phyloP scores from a whole-genome alignment of 73 alveolate genomes.

The Paramecium caudatum region DNA sequence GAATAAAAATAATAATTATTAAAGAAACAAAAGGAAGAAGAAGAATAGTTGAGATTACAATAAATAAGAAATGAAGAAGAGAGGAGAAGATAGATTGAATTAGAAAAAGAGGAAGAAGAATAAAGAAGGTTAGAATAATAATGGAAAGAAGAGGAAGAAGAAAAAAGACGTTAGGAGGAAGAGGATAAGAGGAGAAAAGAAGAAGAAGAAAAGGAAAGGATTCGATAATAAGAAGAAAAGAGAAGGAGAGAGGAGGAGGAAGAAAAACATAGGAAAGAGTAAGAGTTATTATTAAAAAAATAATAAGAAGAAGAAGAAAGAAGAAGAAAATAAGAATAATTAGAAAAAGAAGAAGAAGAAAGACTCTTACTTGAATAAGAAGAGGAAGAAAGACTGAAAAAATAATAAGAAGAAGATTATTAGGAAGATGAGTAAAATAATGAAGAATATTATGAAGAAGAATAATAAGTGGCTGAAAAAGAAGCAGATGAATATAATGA shows the following conservation, averaged over 20 bases:
- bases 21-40: conserved; percentile 48
- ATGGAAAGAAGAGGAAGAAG: conserved; percentile 15
- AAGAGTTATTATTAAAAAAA: not conserved
- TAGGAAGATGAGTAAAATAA: not conserved
- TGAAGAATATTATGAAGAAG: not conserved
- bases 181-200: not conserved
- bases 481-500: conserved; percentile 12
- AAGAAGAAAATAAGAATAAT: not conserved
- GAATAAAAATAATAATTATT: not conserved
- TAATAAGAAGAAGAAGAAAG: conserved; percentile 7
- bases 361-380: not conserved
- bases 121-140: conserved; percentile 26
- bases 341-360: conserved; percentile 13
- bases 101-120: conserved; percentile 43
- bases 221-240: not conserved
- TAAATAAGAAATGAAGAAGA: not conserved
- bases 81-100: conserved; percentile 22
- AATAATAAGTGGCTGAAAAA: not conserved
- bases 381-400: not conserved
- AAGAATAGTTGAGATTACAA: not conserved
- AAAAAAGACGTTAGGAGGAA: not conserved
- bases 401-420: not conserved
- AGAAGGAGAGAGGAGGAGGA: not conserved
- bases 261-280: not conserved
- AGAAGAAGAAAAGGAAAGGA: not conserved